Evolutionary conservation across 345 rosid genomes (phyloP).

Genomic region (Citrus australasica): DNA sequence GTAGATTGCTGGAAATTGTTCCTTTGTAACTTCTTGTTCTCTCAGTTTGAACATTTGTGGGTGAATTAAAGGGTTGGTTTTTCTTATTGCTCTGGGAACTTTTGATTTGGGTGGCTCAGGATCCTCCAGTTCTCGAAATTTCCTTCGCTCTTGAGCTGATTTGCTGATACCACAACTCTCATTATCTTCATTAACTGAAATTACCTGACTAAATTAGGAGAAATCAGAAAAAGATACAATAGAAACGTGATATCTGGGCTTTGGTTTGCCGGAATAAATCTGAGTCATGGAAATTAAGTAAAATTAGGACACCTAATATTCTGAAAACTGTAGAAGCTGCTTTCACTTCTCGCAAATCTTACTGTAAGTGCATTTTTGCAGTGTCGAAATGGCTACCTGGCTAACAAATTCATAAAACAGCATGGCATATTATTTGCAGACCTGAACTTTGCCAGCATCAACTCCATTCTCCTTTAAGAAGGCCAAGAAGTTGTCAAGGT

Average conservation of each 20-base stretch:
- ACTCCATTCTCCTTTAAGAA: slow-evolving; percentile 33
- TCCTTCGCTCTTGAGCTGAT: neutral
- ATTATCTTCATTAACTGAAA: slow-evolving; percentile 16
- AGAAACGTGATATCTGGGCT: neutral
- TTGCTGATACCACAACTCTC: slow-evolving; percentile 6
- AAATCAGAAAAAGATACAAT: neutral
- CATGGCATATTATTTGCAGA: slow-evolving; percentile 7
- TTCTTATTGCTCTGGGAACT: neutral
- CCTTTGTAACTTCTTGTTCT: slow-evolving; percentile 15
- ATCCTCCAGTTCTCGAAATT: neutral
- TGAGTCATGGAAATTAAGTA: neutral
- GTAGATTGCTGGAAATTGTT: slow-evolving; percentile 7
- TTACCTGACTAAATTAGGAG: slow-evolving; percentile 6
- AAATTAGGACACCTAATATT: neutral
- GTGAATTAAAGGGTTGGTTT: neutral
- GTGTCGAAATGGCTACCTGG: neutral
- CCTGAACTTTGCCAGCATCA: slow-evolving; percentile 33
- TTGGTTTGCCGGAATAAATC: neutral
- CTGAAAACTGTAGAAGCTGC: neutral
- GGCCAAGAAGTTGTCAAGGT: slow-evolving; percentile 26
- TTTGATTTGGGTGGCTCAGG: neutral
- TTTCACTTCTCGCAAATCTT: neutral
- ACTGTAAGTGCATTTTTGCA: neutral
- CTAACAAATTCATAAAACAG: neutral
- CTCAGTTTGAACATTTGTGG: slow-evolving; percentile 1